Base-by-base conservation (phyloP, 148 eudicot genomes). In the Nepenthes mirabilis region DNA sequence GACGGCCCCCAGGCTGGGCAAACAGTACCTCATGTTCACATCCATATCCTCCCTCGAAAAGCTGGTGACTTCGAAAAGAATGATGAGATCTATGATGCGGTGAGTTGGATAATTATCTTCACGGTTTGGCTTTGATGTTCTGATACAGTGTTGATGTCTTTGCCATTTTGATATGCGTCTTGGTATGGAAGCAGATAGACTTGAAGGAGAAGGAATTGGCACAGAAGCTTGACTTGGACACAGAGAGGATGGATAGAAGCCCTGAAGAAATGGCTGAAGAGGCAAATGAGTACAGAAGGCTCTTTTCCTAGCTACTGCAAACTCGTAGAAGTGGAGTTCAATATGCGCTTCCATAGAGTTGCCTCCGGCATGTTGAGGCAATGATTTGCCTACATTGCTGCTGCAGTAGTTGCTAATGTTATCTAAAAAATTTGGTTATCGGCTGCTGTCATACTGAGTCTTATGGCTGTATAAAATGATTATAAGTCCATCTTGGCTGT, bases 1-100 rank as follows among this genome's bases (percentile, higher is more conserved):
- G 97, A 91, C 70, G 97, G 97, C 14, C 96, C 94, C 6, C 83
- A 88, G 74, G 90, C 97, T 49, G 97, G 96, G 45, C 97, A 91
- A 67, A 76, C 86, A 1, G 97, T 91, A 36, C 80, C 97, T 9
- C 97, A 91, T 75, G 94, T 91, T 62, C 97, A 91, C 63, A 77
- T 91, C 62, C 97, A 91, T 69, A 70, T 91, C 37, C 67, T 91
- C 52, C 97, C 97, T n/a, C 77, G 97, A 11, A 85, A 80, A 69
- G 64, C 62, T 32, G 97, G 85, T 2, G 96, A 91, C 68, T 91
- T 91, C 72, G 84, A 83, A 84, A 85, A 82, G 36, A 91, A 88
- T 58, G 97, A 91, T 51, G 87, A 91, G 72, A 85, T 85, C 34
- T 91, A 91, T 61, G 90, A 85, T 52, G 97, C 94, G 70, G 97